These are phyloP conservation scores for Aspergillus sp. DNA, from an alignment of 2,329 filamentous ascomycete genomes.

Conservation along the genomic window DNA sequence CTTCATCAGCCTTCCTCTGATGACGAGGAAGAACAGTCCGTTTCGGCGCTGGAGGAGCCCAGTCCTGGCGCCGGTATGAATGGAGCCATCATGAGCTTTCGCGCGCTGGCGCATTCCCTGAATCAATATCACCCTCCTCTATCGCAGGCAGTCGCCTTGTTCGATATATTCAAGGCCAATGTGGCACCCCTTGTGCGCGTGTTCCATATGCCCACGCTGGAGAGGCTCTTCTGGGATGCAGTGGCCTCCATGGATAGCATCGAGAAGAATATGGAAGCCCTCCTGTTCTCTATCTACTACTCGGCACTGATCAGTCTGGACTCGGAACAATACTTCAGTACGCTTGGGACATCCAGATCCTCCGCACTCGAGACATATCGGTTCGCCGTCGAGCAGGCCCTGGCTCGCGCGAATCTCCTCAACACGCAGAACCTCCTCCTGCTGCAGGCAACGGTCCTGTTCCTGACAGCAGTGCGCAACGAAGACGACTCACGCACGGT, in stretches of 20 bases:
- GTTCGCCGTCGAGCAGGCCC: constrained; percentile 58
- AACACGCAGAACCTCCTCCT: constrained; percentile 57
- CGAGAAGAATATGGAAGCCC: constrained; percentile 52
- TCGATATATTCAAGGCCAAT: constrained; percentile 17
- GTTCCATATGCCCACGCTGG: constrained; percentile 54
- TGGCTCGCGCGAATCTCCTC: constrained; percentile 60
- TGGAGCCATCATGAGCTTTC: constrained; percentile 43
- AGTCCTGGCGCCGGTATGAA: constrained; percentile 55
- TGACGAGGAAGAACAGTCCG: constrained; percentile 24
- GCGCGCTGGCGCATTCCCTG: constrained; percentile 53
- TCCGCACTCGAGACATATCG: constrained; percentile 53
- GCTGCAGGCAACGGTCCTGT: constrained; percentile 59
- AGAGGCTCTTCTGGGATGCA: constrained; percentile 48
- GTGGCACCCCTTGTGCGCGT: constrained; percentile 58
- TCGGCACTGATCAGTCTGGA: constrained; percentile 53
- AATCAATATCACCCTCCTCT: constrained; percentile 51
- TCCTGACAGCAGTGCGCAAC: constrained; percentile 49
- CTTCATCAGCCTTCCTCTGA: constrained; percentile 43
- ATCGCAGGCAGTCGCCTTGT: constrained; percentile 14
- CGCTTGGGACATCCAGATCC: constrained; percentile 48
- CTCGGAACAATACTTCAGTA: constrained; percentile 45
- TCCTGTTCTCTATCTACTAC: constrained; percentile 62
- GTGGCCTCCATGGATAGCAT: constrained; percentile 47
- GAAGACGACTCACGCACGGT: constrained; percentile 26
- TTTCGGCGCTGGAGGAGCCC: constrained; percentile 47